Base-by-base conservation (phyloP, 2,329 filamentous ascomycete genomes). In the Dothiorella sarmentorum region DNA sequence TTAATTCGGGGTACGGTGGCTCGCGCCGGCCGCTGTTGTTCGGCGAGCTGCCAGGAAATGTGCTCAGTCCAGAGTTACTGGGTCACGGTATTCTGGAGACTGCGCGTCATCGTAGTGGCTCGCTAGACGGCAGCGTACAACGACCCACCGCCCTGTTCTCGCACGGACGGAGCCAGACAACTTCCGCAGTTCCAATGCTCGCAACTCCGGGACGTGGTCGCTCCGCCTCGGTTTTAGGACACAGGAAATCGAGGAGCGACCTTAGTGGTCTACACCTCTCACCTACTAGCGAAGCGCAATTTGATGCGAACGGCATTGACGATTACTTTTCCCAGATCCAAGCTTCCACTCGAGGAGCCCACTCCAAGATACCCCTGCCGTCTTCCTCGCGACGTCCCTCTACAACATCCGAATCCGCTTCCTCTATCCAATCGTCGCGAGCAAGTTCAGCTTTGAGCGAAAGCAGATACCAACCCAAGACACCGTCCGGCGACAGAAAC, bases 331-430 rank as follows among this genome's bases (percentile, higher is more conserved):
- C 56, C 26, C 58, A 60, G 58, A 59, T 55, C 24, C 49, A 40
- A 29, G 31, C 57, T 40, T 38, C 40, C 35, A n/a, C 56, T 31
- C 49, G 49, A 11, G 49, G 57, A 20, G 55, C 55, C 18, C 24
- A 49, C 33, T 49, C 55, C 33, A 58, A 49, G 43, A 58, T 58
- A 38, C 55, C 55, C 55, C 43, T 58, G 13, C 55, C 55, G 31
- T 47, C 55, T 4, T 4, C 42, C 4, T 4, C 42, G 33, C 55
- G 55, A 40, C 69, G 70, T 7, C 63, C 66, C 61, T 72, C 70
- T 56, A 63, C 62, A n/a, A 64, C 67, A 4, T 74, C 71, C 56
- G 70, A 73, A 38, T 71, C 69, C 15, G 68, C 66, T 56, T 69
- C 71, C 3, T 71, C 71, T 17, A 69, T 62, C n/a, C 66, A 64